Conservation (phyloP, 495 filamentous ascomycete species). For the Xylaria bambusicola region DNA sequence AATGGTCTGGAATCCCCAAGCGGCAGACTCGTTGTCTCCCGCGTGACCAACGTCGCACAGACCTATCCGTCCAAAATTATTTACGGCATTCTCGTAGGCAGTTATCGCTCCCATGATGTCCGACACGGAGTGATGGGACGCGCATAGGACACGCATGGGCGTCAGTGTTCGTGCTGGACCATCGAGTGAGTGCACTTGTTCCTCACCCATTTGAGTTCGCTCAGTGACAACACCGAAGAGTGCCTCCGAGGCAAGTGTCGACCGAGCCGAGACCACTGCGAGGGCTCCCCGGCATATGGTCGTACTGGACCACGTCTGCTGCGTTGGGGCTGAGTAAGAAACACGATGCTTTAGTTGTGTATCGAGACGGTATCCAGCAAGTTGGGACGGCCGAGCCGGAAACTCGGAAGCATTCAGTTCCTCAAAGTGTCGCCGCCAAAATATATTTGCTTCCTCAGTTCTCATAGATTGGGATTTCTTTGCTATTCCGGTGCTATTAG, state of each 20-base stretch:
- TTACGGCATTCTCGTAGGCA: neutral
- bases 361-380: neutral
- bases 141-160: constrained; percentile 8
- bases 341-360: constrained; percentile 3
- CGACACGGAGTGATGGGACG: constrained; percentile 3
- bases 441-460: neutral
- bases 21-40: constrained; percentile 4
- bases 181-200: neutral
- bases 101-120: constrained; percentile 6
- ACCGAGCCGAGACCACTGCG: constrained; percentile 5
- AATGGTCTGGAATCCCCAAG: constrained; percentile 9
- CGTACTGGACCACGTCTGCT: constrained; percentile 4
- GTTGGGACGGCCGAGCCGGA: constrained; percentile 1
- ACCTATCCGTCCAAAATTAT: constrained; percentile 1
- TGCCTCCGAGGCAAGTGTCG: constrained; percentile 2
- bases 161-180: neutral
- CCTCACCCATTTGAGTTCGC: constrained; percentile 1
- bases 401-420: neutral
- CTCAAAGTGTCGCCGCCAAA: constrained; percentile 8
- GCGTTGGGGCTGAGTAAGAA: neutral
- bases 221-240: constrained; percentile 9
- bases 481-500: neutral
- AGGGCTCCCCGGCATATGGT: constrained; percentile 6
- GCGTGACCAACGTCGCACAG: neutral
- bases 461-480: neutral